Base-by-base conservation (phyloP, 1,139 yeast genomes). In the Pichia cactophila region DNA sequence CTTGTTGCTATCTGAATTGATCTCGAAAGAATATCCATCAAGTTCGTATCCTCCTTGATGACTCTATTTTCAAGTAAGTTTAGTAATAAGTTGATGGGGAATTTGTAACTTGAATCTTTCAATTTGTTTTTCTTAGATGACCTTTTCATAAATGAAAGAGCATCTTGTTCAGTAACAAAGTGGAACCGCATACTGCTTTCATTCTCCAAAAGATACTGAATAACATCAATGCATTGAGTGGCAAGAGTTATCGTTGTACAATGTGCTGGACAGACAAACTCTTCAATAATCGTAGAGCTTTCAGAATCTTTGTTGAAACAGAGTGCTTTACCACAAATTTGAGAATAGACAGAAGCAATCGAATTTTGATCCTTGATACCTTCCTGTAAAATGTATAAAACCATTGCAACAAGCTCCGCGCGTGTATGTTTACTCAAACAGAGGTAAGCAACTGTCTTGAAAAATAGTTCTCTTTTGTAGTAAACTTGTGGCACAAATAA, bases 81-180 rank as follows among this genome's bases (percentile, higher is more conserved):
- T 48, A 90, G 69, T 38, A 90, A 68, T 47, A 78, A 69, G 62
- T 88, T 89, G 56, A 90, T 76, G 1, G 96, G 95, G 64, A 74
- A 87, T 60, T 74, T 80, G 46, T 57, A 56, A 71, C 75, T 51
- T 71, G 75, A 55, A 71, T 80, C 54, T 63, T 69, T 73, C 38
- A 63, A 54, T 53, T 72, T 73, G 35, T 68, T 68, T 52, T 68
- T 71, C 46, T 63, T 65, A 20, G 60, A 59, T 43, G 65, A 55
- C 50, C 76, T 77, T 57, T 75, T 80, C 47, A 73, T 61, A 23
- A 78, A 63, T 49, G 78, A 70, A 33, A 80, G 71, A 46, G 74
- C 75, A 39, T 89, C 96, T 61, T 88, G 96, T 57, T 88, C 96
- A 6, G 86, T 80, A 52, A 90, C 71, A 61, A 90, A 82, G 61